Evolutionary conservation across 2,329 filamentous ascomycete genomes (phyloP).

Genomic region (Trichoderma gracile): DNA sequence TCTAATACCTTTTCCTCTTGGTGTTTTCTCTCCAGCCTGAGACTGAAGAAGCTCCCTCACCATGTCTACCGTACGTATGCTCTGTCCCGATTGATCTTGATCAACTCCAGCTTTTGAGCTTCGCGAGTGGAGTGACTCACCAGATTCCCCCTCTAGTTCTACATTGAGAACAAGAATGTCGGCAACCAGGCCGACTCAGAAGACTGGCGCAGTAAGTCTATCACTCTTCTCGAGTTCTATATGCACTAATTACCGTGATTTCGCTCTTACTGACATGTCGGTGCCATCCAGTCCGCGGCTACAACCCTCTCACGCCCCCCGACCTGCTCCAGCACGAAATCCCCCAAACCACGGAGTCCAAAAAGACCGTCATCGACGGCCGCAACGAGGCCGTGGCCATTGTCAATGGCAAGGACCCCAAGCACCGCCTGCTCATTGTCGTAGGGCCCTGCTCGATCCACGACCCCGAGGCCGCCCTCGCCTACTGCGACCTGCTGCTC

Average conservation of each 20-base stretch:
- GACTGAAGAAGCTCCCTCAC: neutral
- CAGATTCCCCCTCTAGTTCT: conserved; percentile 53
- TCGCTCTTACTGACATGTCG: too few species aligned
- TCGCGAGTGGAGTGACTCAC: conserved; percentile 31
- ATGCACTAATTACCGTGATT: neutral
- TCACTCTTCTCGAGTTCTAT: neutral
- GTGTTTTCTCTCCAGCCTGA: neutral
- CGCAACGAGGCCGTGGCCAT: conserved; percentile 67
- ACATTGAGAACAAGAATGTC: conserved; percentile 75
- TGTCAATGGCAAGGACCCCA: conserved; percentile 65
- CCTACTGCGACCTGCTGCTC: conserved; percentile 86
- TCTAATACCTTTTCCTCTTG: neutral
- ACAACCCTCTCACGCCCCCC: conserved; percentile 90
- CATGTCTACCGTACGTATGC: conserved; percentile 22
- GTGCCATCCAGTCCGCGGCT: conserved; percentile 67
- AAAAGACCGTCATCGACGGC: conserved; percentile 60
- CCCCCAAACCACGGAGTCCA: conserved; percentile 57
- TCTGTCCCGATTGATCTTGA: neutral
- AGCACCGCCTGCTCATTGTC: conserved; percentile 67
- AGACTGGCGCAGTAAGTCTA: conserved; percentile 74
- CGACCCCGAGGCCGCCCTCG: conserved; percentile 84
- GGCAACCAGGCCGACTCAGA: conserved; percentile 73
- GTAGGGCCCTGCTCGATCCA: conserved; percentile 97
- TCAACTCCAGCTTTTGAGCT: conserved; percentile 2
- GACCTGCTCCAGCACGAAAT: conserved; percentile 96